These are phyloP conservation scores for Lasiodiplodia sp. DNA, from an alignment of 2,329 filamentous ascomycete species.

Conservation along the genomic window DNA sequence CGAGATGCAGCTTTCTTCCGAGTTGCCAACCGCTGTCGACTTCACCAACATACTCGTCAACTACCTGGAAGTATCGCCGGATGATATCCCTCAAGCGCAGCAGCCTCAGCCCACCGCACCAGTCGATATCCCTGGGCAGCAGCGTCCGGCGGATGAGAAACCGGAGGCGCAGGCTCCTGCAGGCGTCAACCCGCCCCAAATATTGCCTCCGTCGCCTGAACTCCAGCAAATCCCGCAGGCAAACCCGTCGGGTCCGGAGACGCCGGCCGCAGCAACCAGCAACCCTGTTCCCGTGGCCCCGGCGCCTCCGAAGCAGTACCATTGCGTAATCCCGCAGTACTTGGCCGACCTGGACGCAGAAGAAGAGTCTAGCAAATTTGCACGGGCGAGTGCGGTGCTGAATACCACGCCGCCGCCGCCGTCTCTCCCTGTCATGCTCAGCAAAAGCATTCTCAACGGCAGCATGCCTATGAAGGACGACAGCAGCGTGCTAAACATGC, in stretches of 20 bases:
- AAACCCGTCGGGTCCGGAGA: conserved; percentile 36
- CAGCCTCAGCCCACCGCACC: conserved; percentile 36
- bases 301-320: conserved; percentile 67
- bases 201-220: conserved; percentile 44
- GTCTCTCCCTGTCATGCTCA: conserved; percentile 85
- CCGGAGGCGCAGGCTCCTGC: conserved; percentile 37
- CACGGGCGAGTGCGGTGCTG: conserved; percentile 76
- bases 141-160: conserved; percentile 7
- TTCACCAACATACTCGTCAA: conserved; percentile 98
- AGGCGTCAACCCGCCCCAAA: conserved; percentile 53
- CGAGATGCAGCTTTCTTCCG: conserved; percentile 86
- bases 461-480: conserved; percentile 95
- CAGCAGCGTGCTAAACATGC: conserved; percentile 94
- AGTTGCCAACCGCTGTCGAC: conserved; percentile 92
- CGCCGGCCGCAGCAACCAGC: conserved; percentile 36
- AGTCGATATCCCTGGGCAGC: conserved; percentile 37
- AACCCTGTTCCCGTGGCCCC: conserved; percentile 36
- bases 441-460: conserved; percentile 93
- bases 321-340: conserved; percentile 80
- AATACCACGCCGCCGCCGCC: conserved; percentile 85
- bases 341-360: conserved; percentile 85
- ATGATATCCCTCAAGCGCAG: conserved; percentile 62
- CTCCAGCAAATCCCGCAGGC: conserved; percentile 35
- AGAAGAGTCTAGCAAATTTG: conserved; percentile 78
- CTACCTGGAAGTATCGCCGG: conserved; percentile 90